phyloP scores from a whole-genome alignment of 179 eudicot genomes.

The Silene coronaria region DNA sequence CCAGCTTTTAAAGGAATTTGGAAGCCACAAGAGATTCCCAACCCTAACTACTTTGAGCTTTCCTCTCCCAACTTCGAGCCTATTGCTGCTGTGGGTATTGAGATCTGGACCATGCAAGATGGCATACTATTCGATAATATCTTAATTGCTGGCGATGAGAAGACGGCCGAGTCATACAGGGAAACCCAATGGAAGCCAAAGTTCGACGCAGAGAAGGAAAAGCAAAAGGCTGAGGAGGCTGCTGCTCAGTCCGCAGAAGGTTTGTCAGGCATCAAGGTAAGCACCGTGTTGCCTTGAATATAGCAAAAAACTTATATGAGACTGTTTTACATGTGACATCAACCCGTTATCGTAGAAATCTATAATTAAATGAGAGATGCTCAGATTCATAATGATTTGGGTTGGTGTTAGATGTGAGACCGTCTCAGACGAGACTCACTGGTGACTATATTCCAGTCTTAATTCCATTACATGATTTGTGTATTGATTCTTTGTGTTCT shows the following conservation, averaged over 20 bases:
- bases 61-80: slow-evolving; percentile 69
- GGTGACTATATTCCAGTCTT: not conserved
- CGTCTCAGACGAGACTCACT: too few relatives aligned
- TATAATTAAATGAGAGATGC: too few relatives aligned
- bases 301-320: too few relatives aligned
- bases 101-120: slow-evolving; percentile 93
- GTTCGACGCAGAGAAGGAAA: slow-evolving; percentile 62
- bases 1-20: slow-evolving; percentile 79
- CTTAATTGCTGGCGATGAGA: slow-evolving; percentile 59
- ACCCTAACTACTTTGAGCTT: slow-evolving; percentile 68
- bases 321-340: too few relatives aligned
- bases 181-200: slow-evolving; percentile 64
- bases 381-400: too few relatives aligned
- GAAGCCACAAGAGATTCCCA: slow-evolving; percentile 70
- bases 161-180: slow-evolving; percentile 56
- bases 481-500: slow-evolving; percentile 13
- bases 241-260: slow-evolving; percentile 30
- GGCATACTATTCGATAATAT: slow-evolving; percentile 75
- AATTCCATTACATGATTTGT: not conserved
- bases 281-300: not conserved
- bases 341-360: too few relatives aligned
- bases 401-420: too few relatives aligned
- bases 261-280: slow-evolving; percentile 63
- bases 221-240: slow-evolving; percentile 64
- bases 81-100: slow-evolving; percentile 83